Evolutionary conservation across 2,329 filamentous ascomycete genomes (phyloP), one percentile per base, ranked within the genome.

Genomic region (Raffaelea ambrosiae): DNA sequence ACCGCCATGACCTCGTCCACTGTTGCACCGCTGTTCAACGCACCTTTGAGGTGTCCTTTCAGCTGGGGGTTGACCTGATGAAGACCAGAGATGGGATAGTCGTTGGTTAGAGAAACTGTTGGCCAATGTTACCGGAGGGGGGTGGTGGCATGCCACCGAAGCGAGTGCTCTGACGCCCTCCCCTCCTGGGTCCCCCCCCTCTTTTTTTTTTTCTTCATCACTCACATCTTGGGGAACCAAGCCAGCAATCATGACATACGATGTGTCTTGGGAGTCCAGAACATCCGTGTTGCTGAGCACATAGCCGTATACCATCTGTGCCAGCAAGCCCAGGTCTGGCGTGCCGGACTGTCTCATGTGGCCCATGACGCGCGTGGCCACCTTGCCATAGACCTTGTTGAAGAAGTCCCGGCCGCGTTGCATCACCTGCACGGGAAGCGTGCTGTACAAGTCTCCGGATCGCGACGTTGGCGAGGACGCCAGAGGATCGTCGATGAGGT

Each of bases 41-140:
- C 70, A 3, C 72, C 73, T 53, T 64, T 67, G 16, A 76, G 62
- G 60, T 77, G 74, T 4, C 73, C 73, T 52, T 76, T 76, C 42
- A 76, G 58, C 53, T 76, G 73, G 5, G 71, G 68, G 49, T 76
- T 75, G 18, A 74, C 66, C 70, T 72, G 48, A 16, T 5, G 21
- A 23, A 22, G 4, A 16, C n/a, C n/a, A 10, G 40, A 33, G 41
- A 43, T 10, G 4, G 26, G 8, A 19, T 8, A 8, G 22, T 45
- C 16, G n/a, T 45, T 19, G 14, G 21, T 50, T 29, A 19, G 26
- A 4, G 9, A 16, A 19, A 13, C 18, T 29, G 26, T 29, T 29
- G n/a, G n/a, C n/a, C n/a, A n/a, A n/a, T n/a, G n/a, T n/a, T n/a
- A n/a, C n/a, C n/a, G n/a, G n/a, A n/a, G n/a, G n/a, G n/a, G n/a